Base-by-base conservation (phyloP, 768 basidiomycete species). In the Phylloporus rhodoxanthus region DNA sequence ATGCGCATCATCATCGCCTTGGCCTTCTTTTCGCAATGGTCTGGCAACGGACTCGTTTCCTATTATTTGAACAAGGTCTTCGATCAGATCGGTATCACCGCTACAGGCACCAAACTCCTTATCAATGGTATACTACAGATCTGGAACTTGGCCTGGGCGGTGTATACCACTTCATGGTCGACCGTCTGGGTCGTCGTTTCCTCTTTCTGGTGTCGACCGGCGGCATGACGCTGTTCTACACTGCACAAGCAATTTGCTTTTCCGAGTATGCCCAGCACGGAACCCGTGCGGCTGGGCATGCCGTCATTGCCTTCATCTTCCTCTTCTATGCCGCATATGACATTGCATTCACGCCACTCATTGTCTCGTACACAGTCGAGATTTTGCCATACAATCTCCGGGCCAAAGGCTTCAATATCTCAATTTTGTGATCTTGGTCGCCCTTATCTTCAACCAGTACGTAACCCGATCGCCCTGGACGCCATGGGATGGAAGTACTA, bases 361-460 rank as follows among this genome's bases (percentile, higher is more conserved):
- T 91, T 56, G 84, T 91, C 48, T 80, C 85, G 0, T 92, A 93
- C 72, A 87, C 89, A 37, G 77, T 92, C 55, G 92, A 95, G 68
- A 93, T 94, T 68, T 71, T 93, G 46, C 91, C 91, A 5, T 91
- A 77, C 72, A 69, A 72, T 26, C 73, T 93, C 49, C 89, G 91
- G 66, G 89, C 89, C 56, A 92, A 91, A 74, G 88, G 90, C 47
- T 83, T 89, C 73, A 85, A 77, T 55, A 60, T 91, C 48, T 91
- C 75, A 85, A 80, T 69, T 85, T 92, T 64, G 70, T 78, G 51
- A 79, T 89, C 64, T 88, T 87, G 11, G 57, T 85, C 48, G 78
- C 89, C 6, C 81, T 92, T 57, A 87, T 94, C 67, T 89, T 94
- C 70, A 91, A 91, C 65, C 89, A 90, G 69, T 89, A 91, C 61